These are phyloP conservation scores for Chaetomium cochliodes DNA, from an alignment of 495 filamentous ascomycete species.

Conservation along the genomic window DNA sequence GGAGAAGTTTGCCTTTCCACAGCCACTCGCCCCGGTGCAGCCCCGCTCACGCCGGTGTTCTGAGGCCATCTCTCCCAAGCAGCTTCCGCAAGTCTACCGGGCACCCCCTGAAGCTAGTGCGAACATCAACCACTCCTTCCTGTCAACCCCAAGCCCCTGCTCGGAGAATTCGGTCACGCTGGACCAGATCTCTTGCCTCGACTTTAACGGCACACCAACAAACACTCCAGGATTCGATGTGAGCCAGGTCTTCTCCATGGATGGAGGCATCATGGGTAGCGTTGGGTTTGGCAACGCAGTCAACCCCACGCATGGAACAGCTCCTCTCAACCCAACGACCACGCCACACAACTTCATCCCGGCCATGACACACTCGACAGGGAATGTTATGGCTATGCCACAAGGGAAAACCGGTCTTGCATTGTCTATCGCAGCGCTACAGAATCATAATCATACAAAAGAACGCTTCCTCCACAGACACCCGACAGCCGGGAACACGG, in stretches of 20 bases:
- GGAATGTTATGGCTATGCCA: conserved; percentile 22
- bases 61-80: conserved; percentile 24
- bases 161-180: conserved; percentile 2
- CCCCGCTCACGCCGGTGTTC: conserved; percentile 7
- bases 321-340: conserved; percentile 4
- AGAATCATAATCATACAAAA: background rate
- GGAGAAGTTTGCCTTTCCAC: conserved; percentile 21
- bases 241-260: conserved; percentile 19
- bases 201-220: conserved; percentile 13
- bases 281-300: background rate
- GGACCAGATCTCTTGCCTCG: conserved; percentile 26
- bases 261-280: conserved; percentile 6
- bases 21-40: background rate
- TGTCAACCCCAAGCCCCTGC: background rate
- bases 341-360: conserved; percentile 20
- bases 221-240: conserved; percentile 24
- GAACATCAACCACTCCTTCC: background rate
- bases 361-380: conserved; percentile 23
- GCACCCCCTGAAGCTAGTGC: background rate
- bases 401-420: conserved; percentile 5
- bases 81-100: conserved; percentile 13
- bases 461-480: background rate
- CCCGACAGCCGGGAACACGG: too few relatives aligned
- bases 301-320: background rate
- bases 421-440: background rate